Base-by-base conservation (phyloP, 441 rosid genomes). In the Macaranga tanarius region DNA sequence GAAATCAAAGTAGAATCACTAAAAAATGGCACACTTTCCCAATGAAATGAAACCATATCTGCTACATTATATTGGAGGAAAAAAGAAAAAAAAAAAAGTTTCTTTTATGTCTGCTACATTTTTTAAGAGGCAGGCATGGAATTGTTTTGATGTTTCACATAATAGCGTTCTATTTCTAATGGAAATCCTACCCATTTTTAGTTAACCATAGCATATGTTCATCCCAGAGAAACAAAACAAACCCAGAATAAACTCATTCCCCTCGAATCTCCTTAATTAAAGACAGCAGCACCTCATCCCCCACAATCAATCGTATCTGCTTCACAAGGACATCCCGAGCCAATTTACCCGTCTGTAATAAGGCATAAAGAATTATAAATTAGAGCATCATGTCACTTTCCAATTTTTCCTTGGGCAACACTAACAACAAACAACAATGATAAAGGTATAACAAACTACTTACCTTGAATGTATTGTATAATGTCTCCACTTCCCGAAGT, bases 251-350 rank as follows among this genome's bases (percentile, higher is more conserved):
- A 72, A 44, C 69, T 82, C 75, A 77, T 65, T 66, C 77, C 48
- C 77, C 76, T 59, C 68, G 71, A 50, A 83, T 81, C 70, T 77
- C 85, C 76, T 20, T 71, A 40, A 81, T 74, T 13, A 80, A 66
- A 10, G 86, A 71, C 67, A 71, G 62, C 22, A 86, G 71, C 59
- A 69, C 73, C 50, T 78, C 75, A 72, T 86, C 86, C 47, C 90
- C 88, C 8, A 72, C 82, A 65, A 80, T 68, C 28, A 19, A 54
- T 5, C 82, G 80, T 47, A 86, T 22, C 31, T 66, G 80, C 59
- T 70, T 77, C 17, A 79, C 7, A 68, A 84, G 85, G 40, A 38
- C 52, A 79, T 79, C 76, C 52, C 50, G 83, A 47, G 79, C 52
- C 71, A 85, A 54, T 52, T 22, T 51, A 64, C 82, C 86, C 23